A percentile compares a stretch with the other conserved stretches of the same genome.
phyloP scores from a whole-genome alignment of 805 yeast species.

The Metschnikowia kofuensis region DNA sequence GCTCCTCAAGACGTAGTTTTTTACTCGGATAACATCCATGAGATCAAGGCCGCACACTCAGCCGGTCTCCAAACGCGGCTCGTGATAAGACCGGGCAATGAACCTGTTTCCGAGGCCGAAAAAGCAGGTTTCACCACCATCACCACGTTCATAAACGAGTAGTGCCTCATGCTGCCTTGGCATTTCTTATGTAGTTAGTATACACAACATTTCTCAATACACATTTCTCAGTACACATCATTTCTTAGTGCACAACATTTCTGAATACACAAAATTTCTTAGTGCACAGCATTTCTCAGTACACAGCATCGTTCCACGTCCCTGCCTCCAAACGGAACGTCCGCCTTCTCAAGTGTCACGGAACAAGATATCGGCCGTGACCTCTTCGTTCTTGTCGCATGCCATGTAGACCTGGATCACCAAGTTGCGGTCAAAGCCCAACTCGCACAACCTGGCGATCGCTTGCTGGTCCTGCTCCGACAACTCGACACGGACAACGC shows the following conservation, averaged over 20 bases:
- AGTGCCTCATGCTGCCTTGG: background rate
- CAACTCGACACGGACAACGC: conserved; percentile 52
- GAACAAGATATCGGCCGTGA: conserved; percentile 89
- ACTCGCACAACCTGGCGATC: conserved; percentile 82
- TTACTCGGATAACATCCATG: conserved; percentile 76
- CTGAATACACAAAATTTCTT: too few relatives aligned
- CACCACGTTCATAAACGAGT: conserved; percentile 6
- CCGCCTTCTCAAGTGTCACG: conserved; percentile 24
- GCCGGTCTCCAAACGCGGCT: conserved; percentile 60
- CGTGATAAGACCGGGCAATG: conserved; percentile 77
- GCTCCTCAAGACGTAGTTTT: conserved; percentile 48
- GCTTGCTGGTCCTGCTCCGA: conserved; percentile 86
- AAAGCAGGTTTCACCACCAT: conserved; percentile 8
- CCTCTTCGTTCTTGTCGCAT: conserved; percentile 95
- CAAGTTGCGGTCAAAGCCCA: conserved; percentile 85
- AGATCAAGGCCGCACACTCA: conserved; percentile 68
- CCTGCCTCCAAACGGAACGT: too few relatives aligned
- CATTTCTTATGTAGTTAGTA: too few relatives aligned
- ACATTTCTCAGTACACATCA: too few relatives aligned
- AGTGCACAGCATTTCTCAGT: too few relatives aligned
- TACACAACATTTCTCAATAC: too few relatives aligned
- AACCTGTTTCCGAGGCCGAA: conserved; percentile 41
- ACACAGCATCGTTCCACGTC: too few relatives aligned
- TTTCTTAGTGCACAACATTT: too few relatives aligned
- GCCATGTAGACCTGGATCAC: conserved; percentile 96